Evolutionary conservation across 108 stramenopile species (phyloP).

Genomic region (Nannochloropsis salina): DNA sequence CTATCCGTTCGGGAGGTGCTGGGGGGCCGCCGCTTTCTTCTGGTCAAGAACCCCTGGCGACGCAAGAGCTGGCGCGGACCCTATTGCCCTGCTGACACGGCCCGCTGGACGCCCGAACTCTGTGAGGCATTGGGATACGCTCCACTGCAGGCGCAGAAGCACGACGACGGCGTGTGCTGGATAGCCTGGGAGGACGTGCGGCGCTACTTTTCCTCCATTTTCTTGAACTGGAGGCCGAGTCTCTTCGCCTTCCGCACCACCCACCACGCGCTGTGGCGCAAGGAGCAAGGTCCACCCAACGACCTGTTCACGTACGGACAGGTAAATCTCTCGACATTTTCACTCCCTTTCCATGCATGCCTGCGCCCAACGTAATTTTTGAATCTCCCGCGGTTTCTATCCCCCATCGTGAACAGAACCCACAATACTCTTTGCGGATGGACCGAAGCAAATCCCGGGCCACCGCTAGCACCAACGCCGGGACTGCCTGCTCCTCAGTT

Average conservation of each 20-base stretch:
- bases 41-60: constrained; percentile 88
- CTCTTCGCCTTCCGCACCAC: constrained; percentile 35
- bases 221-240: constrained; percentile 56
- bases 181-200: constrained; percentile 73
- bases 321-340: not conserved
- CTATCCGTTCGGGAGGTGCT: constrained; percentile 62
- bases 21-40: constrained; percentile 56
- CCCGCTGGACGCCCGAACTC: constrained; percentile 41
- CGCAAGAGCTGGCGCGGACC: constrained; percentile 50
- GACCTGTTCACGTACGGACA: constrained; percentile 35
- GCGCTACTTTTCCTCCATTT: constrained; percentile 59
- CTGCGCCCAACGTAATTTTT: not conserved
- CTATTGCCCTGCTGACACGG: constrained; percentile 40
- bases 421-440: not conserved
- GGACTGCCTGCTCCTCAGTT: not conserved
- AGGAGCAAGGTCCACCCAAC: constrained; percentile 33
- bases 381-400: not conserved
- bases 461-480: not conserved
- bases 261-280: constrained; percentile 46
- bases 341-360: not conserved
- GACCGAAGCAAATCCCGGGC: not conserved
- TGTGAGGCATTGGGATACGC: constrained; percentile 47
- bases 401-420: not conserved
- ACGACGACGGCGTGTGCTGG: constrained; percentile 83
- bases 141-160: constrained; percentile 52